Base-by-base conservation (phyloP, 2,329 filamentous ascomycete genomes). In the Fonsecaea erecta region DNA sequence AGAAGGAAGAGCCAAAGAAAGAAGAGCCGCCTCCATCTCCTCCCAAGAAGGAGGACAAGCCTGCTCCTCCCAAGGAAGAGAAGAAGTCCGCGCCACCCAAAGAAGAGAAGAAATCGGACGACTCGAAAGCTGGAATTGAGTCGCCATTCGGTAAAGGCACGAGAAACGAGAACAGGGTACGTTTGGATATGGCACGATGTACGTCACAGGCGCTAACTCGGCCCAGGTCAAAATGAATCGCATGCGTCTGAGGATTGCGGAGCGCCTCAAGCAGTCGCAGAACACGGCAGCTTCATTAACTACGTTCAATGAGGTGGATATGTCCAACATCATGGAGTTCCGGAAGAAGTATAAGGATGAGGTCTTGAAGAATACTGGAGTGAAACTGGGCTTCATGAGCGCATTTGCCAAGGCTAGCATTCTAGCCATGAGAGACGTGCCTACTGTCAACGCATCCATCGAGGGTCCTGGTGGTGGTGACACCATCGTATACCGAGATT, bases 371-470 rank as follows among this genome's bases (percentile, higher is more conserved):
- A 96, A 94, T 84, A 95, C 92, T 9, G 94, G 93, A 52, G 90
- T 98, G 64, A 99, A 98, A 84, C 89, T 99, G 60, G 95, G 95
- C n/a, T 99, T 98, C 84, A 98, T 99, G 94, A 95, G 93, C 77
- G 94, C 94, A 62, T 99, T 99, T 81, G 91, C 94, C 3, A 91
- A 90, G 70, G 95, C 95, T 54, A 91, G 88, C 73, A 88, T 96
- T 52, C 83, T 98, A 66, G 95, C 95, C 64, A 96, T 97, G 91
- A 91, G 90, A 74, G 93, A 98, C 70, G 83, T 98, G n/a, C 95
- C 93, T 12, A 90, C 89, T 1, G 92, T 98, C 74, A 99, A 99
- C 75, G 95, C 94, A 24, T 97, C 93, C 40, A 99, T 99, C 71
- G 95, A 99, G 77, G 95, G 95, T 9, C 92, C 93, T 57, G 92